Evolutionary conservation across 192 early-diverging fungal species (phyloP).

Genomic region (Coemansia sp.): DNA sequence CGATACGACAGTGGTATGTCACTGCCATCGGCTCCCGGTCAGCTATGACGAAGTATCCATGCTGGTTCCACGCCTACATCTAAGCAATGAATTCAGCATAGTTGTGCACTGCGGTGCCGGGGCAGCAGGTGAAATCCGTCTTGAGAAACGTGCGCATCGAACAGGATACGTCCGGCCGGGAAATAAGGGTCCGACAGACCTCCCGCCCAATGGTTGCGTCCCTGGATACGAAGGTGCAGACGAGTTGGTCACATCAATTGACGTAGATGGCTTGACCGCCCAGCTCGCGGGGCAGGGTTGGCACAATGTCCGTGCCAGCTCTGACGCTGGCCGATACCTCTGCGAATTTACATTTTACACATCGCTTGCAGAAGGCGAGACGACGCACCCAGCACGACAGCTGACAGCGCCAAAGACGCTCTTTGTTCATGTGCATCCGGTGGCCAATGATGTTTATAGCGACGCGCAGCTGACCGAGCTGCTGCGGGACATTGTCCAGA

Average conservation of each 20-base stretch:
- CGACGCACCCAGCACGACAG: conserved; percentile 7
- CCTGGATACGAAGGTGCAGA: conserved; percentile 32
- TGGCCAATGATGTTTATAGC: conserved; percentile 23
- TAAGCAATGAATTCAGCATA: conserved; percentile 34
- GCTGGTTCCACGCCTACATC: conserved; percentile 47
- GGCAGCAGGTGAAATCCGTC: conserved; percentile 25
- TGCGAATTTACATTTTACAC: conserved; percentile 63
- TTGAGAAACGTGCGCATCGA: conserved; percentile 55
- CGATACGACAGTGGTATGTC: conserved; percentile 13
- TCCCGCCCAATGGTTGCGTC: conserved; percentile 24
- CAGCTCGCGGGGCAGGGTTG: conserved; percentile 38
- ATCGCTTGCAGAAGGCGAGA: conserved; percentile 43
- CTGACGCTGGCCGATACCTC: conserved; percentile 57
- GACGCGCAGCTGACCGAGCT: conserved; percentile 35
- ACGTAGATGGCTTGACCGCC: conserved; percentile 32
- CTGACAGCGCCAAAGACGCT: conserved; percentile 27
- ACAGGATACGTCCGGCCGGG: conserved; percentile 52
- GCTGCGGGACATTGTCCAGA: conserved; percentile 31
- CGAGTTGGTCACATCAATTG: conserved; percentile 38
- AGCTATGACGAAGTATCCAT: conserved; percentile 55
- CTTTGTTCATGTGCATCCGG: conserved; percentile 54
- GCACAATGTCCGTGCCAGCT: conserved; percentile 29
- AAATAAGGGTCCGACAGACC: conserved; percentile 41
- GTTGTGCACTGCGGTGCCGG: conserved; percentile 60
- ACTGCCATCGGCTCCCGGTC: conserved; percentile 55